Conservation (phyloP, 768 basidiomycete species). For the Rickenella mellea region DNA sequence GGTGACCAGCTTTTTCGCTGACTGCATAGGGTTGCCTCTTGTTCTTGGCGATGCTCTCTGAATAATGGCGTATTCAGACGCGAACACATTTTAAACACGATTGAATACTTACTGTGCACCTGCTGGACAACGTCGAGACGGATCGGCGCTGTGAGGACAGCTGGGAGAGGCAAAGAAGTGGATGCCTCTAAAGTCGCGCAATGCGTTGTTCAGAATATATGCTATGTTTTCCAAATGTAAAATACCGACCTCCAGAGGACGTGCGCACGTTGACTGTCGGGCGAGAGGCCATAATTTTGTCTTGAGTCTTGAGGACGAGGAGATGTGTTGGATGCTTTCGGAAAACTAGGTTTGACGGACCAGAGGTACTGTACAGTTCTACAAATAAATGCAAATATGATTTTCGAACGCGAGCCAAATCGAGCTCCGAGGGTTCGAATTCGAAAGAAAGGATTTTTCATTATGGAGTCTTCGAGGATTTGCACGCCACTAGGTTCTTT, state of each 20-base stretch:
- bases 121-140: constrained; percentile 96
- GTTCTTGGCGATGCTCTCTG: constrained; percentile 98
- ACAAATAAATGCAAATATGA: too few species aligned
- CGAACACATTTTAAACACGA: neutral
- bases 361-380: neutral
- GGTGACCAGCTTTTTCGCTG: constrained; percentile 96
- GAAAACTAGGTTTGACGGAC: neutral
- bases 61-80: constrained; percentile 8
- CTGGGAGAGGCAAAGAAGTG: constrained; percentile 83
- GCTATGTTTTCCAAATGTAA: neutral
- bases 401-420: too few species aligned
- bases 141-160: constrained; percentile 96
- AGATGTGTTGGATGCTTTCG: neutral
- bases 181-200: constrained; percentile 54
- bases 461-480: too few species aligned
- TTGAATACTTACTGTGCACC: constrained; percentile 86
- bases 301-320: constrained; percentile 24
- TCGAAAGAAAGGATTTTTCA: too few species aligned
- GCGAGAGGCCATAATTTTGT: constrained; percentile 65
- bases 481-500: too few species aligned
- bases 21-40: constrained; percentile 95
- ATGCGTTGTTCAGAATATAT: neutral
- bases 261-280: constrained; percentile 84
- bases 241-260: constrained; percentile 55
- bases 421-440: too few species aligned